Base-by-base conservation (phyloP, 2,329 filamentous ascomycete genomes). In the Microcera coccophila region DNA sequence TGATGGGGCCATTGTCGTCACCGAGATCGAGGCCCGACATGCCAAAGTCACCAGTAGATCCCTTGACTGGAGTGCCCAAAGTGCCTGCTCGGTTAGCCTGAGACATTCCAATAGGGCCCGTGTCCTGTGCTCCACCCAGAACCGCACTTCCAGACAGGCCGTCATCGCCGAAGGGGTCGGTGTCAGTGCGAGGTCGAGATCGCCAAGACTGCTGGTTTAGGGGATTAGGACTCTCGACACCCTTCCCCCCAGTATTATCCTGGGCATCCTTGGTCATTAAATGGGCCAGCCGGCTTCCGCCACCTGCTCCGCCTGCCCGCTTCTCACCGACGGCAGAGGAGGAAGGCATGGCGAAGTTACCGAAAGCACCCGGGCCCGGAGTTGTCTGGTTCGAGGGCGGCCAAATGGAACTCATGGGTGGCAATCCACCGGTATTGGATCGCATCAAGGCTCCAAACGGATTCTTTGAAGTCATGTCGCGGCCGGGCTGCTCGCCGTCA, bases 221-320 rank as follows among this genome's bases (percentile, higher is more conserved):
- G 18, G 64, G 45, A 39, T 57, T 65, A 14, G 62, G 58, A 45
- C 72, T 75, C 41, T 82, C 81, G 47, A 65, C 70, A 18, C 72
- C 65, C 57, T 78, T 77, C 36, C 59, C 58, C 14, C 68, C 65
- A 19, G 81, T 69, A 46, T 82, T 83, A 47, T 94, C 89, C 3
- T 75, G 70, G 53, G 77, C 84, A 26, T 89, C 84, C 66, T 90
- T 94, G 16, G 81, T 82, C 53, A 95, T 84, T 17, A 95, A 67
- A 59, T 89, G 89, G 53, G 90, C 91, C 58, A 96, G 82, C 20
- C 90, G 83, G 62, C 90, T 95, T 61, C 89, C 87, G 3, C 86
- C 82, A 44, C 85, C 76, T 20, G 79, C 67, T 59, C 78, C 83
- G 20, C 81, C 84, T 57, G 85, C 79, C 9, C 87, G 82, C 69